Evolutionary conservation across 371 early-diverging fungal species (phyloP).

Genomic region (Mortierella sp.): DNA sequence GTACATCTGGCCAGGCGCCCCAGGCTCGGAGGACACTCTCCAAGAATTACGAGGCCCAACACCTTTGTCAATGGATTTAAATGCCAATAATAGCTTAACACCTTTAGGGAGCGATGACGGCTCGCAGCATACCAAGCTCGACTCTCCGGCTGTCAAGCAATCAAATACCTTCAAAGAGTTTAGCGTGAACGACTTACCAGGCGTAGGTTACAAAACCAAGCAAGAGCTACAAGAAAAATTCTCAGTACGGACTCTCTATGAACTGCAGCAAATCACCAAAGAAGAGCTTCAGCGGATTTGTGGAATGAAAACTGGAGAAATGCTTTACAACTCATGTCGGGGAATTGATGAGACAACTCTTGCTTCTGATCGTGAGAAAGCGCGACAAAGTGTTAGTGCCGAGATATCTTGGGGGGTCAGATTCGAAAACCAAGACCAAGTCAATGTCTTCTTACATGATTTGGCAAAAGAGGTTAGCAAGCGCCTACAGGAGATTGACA

Average conservation of each 20-base stretch:
- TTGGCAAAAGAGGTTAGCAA: conserved; percentile 67
- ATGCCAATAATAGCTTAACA: not conserved
- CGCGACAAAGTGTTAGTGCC: conserved; percentile 84
- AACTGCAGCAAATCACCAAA: conserved; percentile 62
- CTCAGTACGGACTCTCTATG: conserved; percentile 63
- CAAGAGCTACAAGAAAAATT: conserved; percentile 40
- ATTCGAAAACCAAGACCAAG: conserved; percentile 76
- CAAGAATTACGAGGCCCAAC: conserved; percentile 26
- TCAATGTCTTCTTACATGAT: conserved; percentile 68
- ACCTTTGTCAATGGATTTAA: not conserved
- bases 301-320: conserved; percentile 80
- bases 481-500: conserved; percentile 61
- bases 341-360: conserved; percentile 85
- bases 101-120: not conserved
- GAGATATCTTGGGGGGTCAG: conserved; percentile 90
- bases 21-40: conserved; percentile 24
- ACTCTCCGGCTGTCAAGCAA: not conserved
- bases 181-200: conserved; percentile 33
- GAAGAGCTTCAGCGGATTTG: conserved; percentile 67
- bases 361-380: conserved; percentile 63
- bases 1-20: conserved; percentile 51
- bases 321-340: conserved; percentile 71
- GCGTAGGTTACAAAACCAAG: conserved; percentile 46
- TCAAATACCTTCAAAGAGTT: conserved; percentile 9
- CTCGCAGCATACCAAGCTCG: conserved; percentile 7